Base-by-base conservation (phyloP, 805 yeast species). In the Candida verbasci region DNA sequence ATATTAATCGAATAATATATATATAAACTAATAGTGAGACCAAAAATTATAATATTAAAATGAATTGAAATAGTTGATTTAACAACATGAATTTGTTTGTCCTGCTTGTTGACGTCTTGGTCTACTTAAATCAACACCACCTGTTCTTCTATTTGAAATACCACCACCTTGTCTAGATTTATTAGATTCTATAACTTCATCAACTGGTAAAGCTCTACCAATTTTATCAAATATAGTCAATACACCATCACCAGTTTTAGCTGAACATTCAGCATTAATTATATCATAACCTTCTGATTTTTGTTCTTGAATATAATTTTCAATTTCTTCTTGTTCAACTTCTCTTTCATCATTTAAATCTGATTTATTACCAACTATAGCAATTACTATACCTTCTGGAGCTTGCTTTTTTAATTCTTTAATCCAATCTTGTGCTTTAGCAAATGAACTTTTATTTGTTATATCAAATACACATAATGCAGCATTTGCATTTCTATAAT, bases 381-480 rank as follows among this genome's bases (percentile, higher is more conserved):
- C 86, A 45, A 93, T 85, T 30, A 88, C 80, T 35, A 89, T 77
- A 37, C 80, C 76, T 38, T 73, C 55, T 10, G 74, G 76, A 55
- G 94, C 94, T 56, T 88, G 96, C 44, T 82, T 79, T 60, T 85
- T 86, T 43, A 84, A 61, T 57, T 84, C 93, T 49, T 80, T 78
- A 24, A 82, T 78, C 91, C 91, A 84, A 31, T 77, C 76, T 47
- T 80, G 78, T 2, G 91, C 91, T 51, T 80, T 78, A 32, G 68
- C 70, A 37, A 82, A 65, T 2, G 96, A 86, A 6, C 82, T 68
- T 25, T 71, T 68, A 45, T 76, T 78, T 1, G 89, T 81, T 37
- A 84, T 76, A 54, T 84, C 94, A 52, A 78, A 84, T 2, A 83
- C 91, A 12, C 86, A 82, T 27, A 84, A 59, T 0, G 94, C 93